A percentile compares a stretch with the other conserved stretches of the same genome.
phyloP scores from a whole-genome alignment of 2,329 filamentous ascomycete species.

The Sarocladium kiliense region DNA sequence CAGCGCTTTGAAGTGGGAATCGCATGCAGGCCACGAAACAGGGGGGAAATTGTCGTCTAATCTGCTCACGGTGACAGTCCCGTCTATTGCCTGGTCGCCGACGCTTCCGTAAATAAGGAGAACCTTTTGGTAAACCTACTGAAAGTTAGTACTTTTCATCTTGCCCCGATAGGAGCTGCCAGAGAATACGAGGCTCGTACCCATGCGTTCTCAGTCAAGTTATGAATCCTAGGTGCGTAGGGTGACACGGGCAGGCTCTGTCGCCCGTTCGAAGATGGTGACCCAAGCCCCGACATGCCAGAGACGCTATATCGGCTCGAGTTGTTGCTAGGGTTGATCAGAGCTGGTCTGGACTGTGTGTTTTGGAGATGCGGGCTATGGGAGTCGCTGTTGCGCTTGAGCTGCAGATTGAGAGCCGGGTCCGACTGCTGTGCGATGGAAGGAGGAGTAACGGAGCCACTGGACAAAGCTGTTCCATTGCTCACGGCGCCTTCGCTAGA shows the following conservation, averaged over 20 bases:
- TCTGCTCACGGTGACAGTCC: constrained; percentile 72
- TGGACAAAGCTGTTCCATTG: constrained; percentile 57
- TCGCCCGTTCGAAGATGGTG: constrained; percentile 49
- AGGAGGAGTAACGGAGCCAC: constrained; percentile 69
- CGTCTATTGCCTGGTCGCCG: constrained; percentile 73
- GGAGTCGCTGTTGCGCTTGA: constrained; percentile 36
- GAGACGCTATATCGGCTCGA: constrained; percentile 59
- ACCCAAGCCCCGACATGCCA: constrained; percentile 57
- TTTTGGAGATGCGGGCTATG: constrained; percentile 13
- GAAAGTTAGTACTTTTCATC: not conserved
- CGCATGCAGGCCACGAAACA: constrained; percentile 79
- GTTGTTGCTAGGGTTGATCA: constrained; percentile 28
- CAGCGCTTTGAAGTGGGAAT: constrained; percentile 87
- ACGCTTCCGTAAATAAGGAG: constrained; percentile 77
- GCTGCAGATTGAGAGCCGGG: constrained; percentile 57
- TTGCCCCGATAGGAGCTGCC: no score
- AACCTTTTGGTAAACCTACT: constrained; percentile 84
- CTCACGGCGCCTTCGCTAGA: constrained; percentile 51
- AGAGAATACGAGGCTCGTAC: constrained; percentile 42
- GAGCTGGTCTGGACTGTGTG: constrained; percentile 29
- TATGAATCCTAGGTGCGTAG: constrained; percentile 75
- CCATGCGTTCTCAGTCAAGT: constrained; percentile 78
- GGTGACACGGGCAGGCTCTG: constrained; percentile 62
- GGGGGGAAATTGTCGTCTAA: constrained; percentile 82
- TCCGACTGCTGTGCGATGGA: constrained; percentile 64